These are phyloP conservation scores for Luffa aegyptiaca DNA, from an alignment of 306 rosid genomes.

Conservation along the genomic window DNA sequence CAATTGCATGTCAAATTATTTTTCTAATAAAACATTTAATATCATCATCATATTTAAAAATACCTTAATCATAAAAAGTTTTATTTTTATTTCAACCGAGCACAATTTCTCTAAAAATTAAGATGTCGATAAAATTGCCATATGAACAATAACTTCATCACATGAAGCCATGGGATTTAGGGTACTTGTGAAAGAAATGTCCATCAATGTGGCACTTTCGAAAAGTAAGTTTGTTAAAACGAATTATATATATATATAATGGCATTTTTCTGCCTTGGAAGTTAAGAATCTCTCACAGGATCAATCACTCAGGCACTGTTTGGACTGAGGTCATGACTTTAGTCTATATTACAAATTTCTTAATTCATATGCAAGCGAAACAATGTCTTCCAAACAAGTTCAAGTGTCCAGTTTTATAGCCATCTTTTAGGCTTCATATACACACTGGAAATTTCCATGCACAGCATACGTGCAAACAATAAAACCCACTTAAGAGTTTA, in stretches of 20 bases:
- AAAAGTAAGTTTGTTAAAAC: background rate
- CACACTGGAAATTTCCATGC: background rate
- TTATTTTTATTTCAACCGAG: too few relatives aligned
- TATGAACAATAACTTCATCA: too few relatives aligned
- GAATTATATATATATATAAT: background rate
- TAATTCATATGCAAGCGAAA: background rate
- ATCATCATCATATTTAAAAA: too few relatives aligned
- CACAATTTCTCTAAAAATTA: too few relatives aligned
- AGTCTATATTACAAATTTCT: background rate
- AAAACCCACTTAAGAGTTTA: background rate
- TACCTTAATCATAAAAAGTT: too few relatives aligned
- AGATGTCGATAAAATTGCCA: too few relatives aligned
- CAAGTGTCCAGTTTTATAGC: background rate
- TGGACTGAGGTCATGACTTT: background rate
- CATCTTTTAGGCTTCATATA: background rate
- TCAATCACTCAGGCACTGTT: background rate
- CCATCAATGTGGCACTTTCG: too few relatives aligned
- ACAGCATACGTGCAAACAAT: background rate
- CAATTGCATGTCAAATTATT: too few relatives aligned
- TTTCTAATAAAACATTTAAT: too few relatives aligned
- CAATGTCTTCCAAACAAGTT: background rate
- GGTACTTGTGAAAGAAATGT: background rate
- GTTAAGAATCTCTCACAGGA: background rate
- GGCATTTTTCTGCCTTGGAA: background rate
- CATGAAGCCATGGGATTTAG: too few relatives aligned